phyloP scores from a whole-genome alignment of 345 rosid species.

The Eucalyptus polyanthemos region DNA sequence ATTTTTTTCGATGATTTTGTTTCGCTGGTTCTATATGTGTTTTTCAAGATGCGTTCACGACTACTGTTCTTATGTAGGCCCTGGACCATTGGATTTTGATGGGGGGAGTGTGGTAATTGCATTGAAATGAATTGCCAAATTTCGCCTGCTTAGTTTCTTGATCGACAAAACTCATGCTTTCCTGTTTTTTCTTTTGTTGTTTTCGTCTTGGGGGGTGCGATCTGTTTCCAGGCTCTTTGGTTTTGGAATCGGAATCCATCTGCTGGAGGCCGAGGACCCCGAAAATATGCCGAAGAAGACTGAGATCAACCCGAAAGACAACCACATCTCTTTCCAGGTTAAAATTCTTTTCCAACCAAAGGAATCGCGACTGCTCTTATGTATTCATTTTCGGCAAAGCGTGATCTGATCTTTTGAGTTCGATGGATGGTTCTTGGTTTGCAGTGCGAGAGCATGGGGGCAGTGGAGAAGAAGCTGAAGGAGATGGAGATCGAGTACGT shows the following conservation, averaged over 20 bases:
- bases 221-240: background rate
- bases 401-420: background rate
- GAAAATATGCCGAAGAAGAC: background rate
- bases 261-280: conserved; percentile 1
- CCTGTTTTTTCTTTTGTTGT: background rate
- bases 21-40: background rate
- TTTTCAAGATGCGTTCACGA: background rate
- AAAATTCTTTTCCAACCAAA: background rate
- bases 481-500: conserved; percentile 51
- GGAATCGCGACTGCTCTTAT: background rate
- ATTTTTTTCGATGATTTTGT: background rate
- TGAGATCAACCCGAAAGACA: conserved; percentile 5
- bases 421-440: background rate
- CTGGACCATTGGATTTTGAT: background rate
- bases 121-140: background rate
- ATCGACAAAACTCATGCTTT: background rate
- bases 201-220: background rate
- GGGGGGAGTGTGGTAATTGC: background rate
- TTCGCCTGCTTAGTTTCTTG: background rate
- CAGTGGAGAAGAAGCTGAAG: conserved; percentile 63
- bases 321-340: conserved; percentile 10
- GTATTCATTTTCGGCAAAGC: too few species aligned
- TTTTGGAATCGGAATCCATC: conserved; percentile 5
- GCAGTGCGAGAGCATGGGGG: conserved; percentile 78
- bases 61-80: background rate